Conservation (phyloP, 345 rosid genomes). For the Citrus unshiu region DNA sequence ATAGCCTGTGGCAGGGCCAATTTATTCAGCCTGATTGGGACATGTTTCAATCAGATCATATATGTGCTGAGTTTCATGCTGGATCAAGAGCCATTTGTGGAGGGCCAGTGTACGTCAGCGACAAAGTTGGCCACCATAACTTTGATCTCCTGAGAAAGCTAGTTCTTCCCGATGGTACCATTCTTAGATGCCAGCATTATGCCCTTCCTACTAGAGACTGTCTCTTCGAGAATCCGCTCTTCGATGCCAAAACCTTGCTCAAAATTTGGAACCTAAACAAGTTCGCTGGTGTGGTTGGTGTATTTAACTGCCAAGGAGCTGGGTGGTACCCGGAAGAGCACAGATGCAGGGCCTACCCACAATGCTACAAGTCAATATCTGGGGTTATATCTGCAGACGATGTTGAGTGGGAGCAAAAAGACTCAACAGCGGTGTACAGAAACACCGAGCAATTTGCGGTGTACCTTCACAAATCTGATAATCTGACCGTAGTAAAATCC, state of each 20-base stretch:
- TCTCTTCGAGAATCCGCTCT: conserved; percentile 7
- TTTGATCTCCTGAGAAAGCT: conserved; percentile 28
- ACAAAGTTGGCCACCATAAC: conserved; percentile 22
- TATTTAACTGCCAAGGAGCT: conserved; percentile 32
- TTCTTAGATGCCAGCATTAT: conserved; percentile 17
- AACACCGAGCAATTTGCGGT: neutral
- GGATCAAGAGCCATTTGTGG: conserved; percentile 27
- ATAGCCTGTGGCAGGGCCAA: conserved; percentile 23
- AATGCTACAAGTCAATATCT: conserved; percentile 4
- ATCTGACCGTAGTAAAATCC: neutral
- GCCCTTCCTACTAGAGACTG: conserved; percentile 31
- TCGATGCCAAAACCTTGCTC: conserved; percentile 12
- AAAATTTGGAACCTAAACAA: conserved; percentile 15
- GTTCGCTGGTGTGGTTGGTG: conserved; percentile 23
- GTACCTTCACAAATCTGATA: conserved; percentile 25
- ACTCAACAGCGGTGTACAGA: neutral
- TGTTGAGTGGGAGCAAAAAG: conserved; percentile 18
- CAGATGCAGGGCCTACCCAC: conserved; percentile 2
- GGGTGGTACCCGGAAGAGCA: conserved; percentile 19
- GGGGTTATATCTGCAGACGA: neutral
- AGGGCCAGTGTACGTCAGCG: conserved; percentile 28
- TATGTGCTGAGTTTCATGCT: conserved; percentile 30
- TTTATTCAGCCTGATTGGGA: conserved; percentile 37
- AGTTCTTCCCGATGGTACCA: conserved; percentile 24
- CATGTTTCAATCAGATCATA: conserved; percentile 26